These are phyloP conservation scores for Crithidia acanthocephali DNA, from an alignment of 208 protist genomes.

Conservation along the genomic window DNA sequence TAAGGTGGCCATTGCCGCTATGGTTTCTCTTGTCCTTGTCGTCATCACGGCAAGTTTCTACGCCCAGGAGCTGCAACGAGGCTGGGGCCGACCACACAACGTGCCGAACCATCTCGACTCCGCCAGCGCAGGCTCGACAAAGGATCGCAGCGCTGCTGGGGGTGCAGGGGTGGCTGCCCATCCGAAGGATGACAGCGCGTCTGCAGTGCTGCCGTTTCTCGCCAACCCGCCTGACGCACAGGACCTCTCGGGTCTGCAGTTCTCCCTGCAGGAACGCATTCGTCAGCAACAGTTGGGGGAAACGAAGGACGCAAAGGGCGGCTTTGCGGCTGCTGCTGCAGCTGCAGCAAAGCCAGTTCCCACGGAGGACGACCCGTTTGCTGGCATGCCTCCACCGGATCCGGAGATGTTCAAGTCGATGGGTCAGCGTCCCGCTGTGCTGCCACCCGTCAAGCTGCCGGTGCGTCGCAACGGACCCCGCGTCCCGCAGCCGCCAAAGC, in stretches of 20 bases:
- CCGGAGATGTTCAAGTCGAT: background rate
- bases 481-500: slow-evolving; percentile 1
- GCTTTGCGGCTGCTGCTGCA: too few relatives aligned
- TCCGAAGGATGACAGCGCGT: background rate
- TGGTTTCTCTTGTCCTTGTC: background rate
- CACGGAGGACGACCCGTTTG: background rate
- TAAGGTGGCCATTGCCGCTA: background rate
- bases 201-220: background rate
- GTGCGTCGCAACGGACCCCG: background rate
- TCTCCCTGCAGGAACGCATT: background rate
- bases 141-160: background rate
- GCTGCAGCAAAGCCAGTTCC: too few relatives aligned
- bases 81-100: background rate
- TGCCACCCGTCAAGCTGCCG: background rate
- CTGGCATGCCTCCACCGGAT: background rate
- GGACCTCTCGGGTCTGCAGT: background rate
- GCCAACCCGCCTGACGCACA: background rate
- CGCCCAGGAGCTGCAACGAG: background rate
- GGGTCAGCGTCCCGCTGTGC: background rate
- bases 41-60: background rate
- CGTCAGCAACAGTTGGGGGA: background rate
- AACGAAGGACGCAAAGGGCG: background rate
- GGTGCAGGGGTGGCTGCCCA: background rate
- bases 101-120: background rate
- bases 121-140: background rate